These are phyloP conservation scores for Croton setiger DNA, from an alignment of 441 rosid genomes.

Conservation along the genomic window DNA sequence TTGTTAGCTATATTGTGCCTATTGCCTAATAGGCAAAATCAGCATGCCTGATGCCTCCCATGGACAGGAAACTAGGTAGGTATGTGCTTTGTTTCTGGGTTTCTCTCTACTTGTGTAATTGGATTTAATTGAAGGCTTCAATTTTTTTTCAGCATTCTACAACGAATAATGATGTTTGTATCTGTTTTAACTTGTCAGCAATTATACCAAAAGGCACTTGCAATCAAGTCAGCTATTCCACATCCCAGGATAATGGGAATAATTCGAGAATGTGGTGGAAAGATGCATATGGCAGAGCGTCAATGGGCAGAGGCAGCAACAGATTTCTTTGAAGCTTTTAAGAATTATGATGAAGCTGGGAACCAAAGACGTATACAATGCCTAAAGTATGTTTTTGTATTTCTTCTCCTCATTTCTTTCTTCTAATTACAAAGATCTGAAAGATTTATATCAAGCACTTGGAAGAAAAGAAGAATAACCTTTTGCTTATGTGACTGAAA, in stretches of 20 bases:
- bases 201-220: slow-evolving; percentile 95
- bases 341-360: slow-evolving; percentile 99
- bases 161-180: neutral
- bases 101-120: neutral
- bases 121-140: neutral
- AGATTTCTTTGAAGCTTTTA: slow-evolving; percentile 98
- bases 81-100: neutral
- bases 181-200: slow-evolving; percentile 44
- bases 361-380: slow-evolving; percentile 98
- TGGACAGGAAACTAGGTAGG: neutral
- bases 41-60: neutral
- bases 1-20: neutral
- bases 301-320: slow-evolving; percentile 99
- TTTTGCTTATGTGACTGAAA: neutral
- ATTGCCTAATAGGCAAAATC: neutral
- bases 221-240: slow-evolving; percentile 98
- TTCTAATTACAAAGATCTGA: neutral
- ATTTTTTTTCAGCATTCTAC: neutral
- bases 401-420: slow-evolving; percentile 11
- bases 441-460: slow-evolving; percentile 2
- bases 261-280: slow-evolving; percentile 98
- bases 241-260: slow-evolving; percentile 99
- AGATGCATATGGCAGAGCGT: slow-evolving; percentile 99
- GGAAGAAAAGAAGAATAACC: neutral
- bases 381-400: slow-evolving; percentile 61